A percentile compares a stretch with the other conserved stretches of the same genome.
Conservation (phyloP, 192 early-diverging fungal genomes). For the Entophlyctis luteolus region DNA sequence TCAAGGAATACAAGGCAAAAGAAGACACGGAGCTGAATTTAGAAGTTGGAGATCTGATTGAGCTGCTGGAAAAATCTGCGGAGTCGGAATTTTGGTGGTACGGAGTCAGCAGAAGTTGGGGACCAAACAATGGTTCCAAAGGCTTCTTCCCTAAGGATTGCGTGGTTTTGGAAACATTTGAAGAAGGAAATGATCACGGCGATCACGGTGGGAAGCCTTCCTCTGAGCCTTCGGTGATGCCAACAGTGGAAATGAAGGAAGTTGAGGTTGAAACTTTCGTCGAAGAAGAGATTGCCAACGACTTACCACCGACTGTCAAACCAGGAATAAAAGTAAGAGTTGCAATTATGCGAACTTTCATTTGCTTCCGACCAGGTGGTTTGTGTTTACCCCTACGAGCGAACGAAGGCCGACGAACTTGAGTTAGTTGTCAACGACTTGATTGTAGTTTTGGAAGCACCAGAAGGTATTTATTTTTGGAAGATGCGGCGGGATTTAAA, state of each 20-base stretch:
- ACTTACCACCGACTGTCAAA: conserved; percentile 35
- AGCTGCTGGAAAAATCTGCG: conserved; percentile 34
- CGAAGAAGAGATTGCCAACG: conserved; percentile 22
- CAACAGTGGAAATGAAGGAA: neutral
- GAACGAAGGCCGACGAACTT: conserved; percentile 50
- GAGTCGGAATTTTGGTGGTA: conserved; percentile 36
- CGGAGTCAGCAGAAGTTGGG: conserved; percentile 45
- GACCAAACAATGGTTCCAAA: conserved; percentile 40
- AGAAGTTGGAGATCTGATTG: conserved; percentile 44
- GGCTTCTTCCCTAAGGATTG: conserved; percentile 46
- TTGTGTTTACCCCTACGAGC: conserved; percentile 31
- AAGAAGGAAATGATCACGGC: too few species aligned
- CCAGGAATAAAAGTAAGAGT: conserved; percentile 41
- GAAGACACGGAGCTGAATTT: neutral
- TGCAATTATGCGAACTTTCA: neutral
- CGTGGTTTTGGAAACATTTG: conserved; percentile 45
- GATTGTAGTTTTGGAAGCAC: conserved; percentile 47
- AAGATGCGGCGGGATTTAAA: neutral
- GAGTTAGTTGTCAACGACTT: conserved; percentile 38
- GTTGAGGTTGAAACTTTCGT: conserved; percentile 17
- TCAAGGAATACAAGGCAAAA: conserved; percentile 19
- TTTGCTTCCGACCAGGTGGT: conserved; percentile 9
- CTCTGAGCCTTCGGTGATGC: neutral
- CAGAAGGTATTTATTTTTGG: conserved; percentile 36
- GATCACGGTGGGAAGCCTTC: too few species aligned